Base-by-base conservation (phyloP, 129 eudicot species). In the Ambrosia trifida region DNA sequence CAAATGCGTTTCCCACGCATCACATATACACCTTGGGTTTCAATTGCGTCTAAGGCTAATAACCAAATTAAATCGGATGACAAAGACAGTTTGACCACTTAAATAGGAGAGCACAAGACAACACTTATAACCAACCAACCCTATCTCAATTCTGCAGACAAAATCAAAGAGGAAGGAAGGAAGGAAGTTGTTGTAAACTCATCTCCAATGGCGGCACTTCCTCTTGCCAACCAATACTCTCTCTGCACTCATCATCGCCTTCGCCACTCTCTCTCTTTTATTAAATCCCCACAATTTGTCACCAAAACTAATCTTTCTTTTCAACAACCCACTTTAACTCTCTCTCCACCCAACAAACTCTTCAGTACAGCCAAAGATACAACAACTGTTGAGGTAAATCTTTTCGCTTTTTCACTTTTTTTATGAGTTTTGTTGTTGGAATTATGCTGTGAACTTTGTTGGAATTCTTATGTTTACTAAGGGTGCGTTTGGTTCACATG, bases 301-400 rank as follows among this genome's bases (percentile, higher is more conserved):
- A 8, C 44, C 58, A 51, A 69, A 49, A 77, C n/a, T 28, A 77
- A n/a, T 28, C 46, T 69, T 19, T 53, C 70, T 69, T 69, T 69
- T 60, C 76, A 16, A 20, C 40, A 78, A 72, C 74, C 64, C 41
- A 8, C 19, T 54, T 45, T 36, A 43, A 31, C 41, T 69, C 4
- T 66, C 50, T 56, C 68, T 58, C 53, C 72, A 33, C 59, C 76
- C 38, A 65, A 74, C 16, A 74, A 69, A 31, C 64, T 77, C 4
- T 40, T 28, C 1, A 61, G 68, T 68, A 41, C 82, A 40, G 67
- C 75, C 71, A 45, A 68, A 24, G 80, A 71, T 45, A 58, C 83
- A 52, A 58, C 83, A 52, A 44, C 87, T 47, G 38, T 70, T 53
- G 65, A 83, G 83, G 87, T 83, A 79, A 24, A 24, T 24, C 1